These are phyloP conservation scores for Orychophragmus violaceus DNA, from an alignment of 345 rosid species.

Conservation along the genomic window DNA sequence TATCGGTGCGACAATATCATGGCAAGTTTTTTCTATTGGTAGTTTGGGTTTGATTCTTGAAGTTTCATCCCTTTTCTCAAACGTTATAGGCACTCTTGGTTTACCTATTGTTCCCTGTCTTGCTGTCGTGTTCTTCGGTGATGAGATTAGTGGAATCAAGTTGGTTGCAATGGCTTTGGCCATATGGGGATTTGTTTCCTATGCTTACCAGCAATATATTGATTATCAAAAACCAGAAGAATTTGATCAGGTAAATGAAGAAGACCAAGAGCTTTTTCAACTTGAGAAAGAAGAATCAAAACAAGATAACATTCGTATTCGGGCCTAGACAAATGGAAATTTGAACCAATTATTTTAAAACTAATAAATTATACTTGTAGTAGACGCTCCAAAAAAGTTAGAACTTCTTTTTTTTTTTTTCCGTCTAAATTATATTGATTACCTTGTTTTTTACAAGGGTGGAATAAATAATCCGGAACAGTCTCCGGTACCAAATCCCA, in stretches of 20 bases:
- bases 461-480: too few relatives aligned
- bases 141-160: constrained; percentile 33
- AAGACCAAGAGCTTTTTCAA: not conserved
- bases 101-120: constrained; percentile 32
- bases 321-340: constrained; percentile 1
- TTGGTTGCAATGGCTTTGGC: constrained; percentile 32
- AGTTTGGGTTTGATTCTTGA: constrained; percentile 31
- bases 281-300: constrained; percentile 1
- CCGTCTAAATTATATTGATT: too few relatives aligned
- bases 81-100: constrained; percentile 30
- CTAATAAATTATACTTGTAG: too few relatives aligned
- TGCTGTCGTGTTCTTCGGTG: constrained; percentile 30
- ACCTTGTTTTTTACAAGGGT: too few relatives aligned
- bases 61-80: constrained; percentile 32
- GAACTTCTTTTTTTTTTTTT: too few relatives aligned
- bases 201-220: constrained; percentile 29
- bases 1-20: constrained; percentile 8
- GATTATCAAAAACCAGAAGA: constrained; percentile 2
- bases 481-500: too few relatives aligned
- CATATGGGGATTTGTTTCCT: constrained; percentile 30
- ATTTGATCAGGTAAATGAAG: not conserved
- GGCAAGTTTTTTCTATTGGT: constrained; percentile 30
- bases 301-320: not conserved
- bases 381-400: not conserved
- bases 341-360: too few relatives aligned